phyloP scores from a whole-genome alignment of 2,329 filamentous ascomycete species.

The Colletotrichum sojae region DNA sequence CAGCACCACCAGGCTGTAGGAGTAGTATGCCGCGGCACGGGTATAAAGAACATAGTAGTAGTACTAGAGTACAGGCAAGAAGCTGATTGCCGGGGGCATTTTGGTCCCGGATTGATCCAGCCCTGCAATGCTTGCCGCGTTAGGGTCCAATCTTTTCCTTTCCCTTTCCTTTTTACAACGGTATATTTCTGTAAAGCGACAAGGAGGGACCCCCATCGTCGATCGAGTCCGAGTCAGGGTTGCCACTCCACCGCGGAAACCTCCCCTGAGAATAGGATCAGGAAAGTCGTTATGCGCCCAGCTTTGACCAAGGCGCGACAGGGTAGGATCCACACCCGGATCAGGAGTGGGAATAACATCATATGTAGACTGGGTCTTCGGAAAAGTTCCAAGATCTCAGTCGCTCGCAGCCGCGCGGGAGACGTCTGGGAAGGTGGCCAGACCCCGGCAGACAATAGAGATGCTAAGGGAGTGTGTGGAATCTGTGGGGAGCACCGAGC shows the following conservation, averaged over 20 bases:
- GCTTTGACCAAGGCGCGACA: neutral
- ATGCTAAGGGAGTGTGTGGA: neutral
- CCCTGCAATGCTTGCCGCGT: no score
- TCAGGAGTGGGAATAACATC: no score
- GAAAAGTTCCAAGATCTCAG: conserved; percentile 23
- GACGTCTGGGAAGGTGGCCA: conserved; percentile 31
- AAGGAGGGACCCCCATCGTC: conserved; percentile 14
- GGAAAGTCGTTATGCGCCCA: conserved; percentile 29
- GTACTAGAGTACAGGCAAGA: no score
- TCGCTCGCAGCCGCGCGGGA: conserved; percentile 32
- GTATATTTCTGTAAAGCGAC: neutral
- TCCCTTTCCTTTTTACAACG: no score
- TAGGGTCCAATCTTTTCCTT: no score
- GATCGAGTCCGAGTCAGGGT: conserved; percentile 28
- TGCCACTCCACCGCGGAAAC: conserved; percentile 17
- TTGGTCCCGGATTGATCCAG: no score
- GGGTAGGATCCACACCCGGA: no score
- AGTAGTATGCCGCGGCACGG: no score
- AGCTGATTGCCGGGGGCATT: no score
- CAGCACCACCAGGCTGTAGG: no score
- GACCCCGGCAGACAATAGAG: neutral
- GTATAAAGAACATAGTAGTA: no score
- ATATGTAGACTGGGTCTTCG: no score
- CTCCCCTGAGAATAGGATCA: conserved; percentile 5
- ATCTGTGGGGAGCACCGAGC: conserved; percentile 33